phyloP scores from a whole-genome alignment of 2,329 filamentous ascomycete genomes.

The Fusarium humuli region DNA sequence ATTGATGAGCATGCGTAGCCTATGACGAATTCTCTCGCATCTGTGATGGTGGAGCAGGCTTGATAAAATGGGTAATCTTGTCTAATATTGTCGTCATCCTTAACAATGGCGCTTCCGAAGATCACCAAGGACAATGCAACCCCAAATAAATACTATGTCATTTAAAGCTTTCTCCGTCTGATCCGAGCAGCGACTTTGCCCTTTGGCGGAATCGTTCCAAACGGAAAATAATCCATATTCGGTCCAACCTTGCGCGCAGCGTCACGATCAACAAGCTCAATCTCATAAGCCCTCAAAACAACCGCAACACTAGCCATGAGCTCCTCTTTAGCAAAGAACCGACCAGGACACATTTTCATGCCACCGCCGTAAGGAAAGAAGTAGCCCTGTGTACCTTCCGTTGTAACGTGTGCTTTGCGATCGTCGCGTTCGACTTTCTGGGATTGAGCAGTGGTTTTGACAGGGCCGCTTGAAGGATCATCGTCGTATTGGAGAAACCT shows the following conservation, averaged over 20 bases:
- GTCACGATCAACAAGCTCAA: conserved; percentile 42
- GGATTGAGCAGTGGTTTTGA: accelerated
- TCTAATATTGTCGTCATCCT: background rate
- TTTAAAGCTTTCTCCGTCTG: conserved; percentile 15
- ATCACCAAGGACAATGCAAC: background rate
- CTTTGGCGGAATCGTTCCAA: conserved; percentile 40
- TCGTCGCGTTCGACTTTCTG: conserved; percentile 8
- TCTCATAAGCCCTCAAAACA: conserved; percentile 49
- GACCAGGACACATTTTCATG: conserved; percentile 50
- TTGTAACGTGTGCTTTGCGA: background rate
- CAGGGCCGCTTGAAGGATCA: conserved; percentile 36
- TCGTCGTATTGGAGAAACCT: conserved; percentile 37
- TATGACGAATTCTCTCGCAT: too few species aligned
- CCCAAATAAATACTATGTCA: too few species aligned
- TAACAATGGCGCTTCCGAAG: background rate
- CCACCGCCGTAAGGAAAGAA: conserved; percentile 54
- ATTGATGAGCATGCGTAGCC: background rate
- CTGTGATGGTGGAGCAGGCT: background rate
- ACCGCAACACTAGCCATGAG: conserved; percentile 48
- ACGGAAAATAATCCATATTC: conserved; percentile 42
- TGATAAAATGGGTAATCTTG: background rate
- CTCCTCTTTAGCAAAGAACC: conserved; percentile 53
- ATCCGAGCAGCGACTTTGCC: conserved; percentile 31
- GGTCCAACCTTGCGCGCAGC: conserved; percentile 18
- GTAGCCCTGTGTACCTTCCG: conserved; percentile 45